Conservation (phyloP, 148 eudicot genomes). For the Rhododendron vialii region DNA sequence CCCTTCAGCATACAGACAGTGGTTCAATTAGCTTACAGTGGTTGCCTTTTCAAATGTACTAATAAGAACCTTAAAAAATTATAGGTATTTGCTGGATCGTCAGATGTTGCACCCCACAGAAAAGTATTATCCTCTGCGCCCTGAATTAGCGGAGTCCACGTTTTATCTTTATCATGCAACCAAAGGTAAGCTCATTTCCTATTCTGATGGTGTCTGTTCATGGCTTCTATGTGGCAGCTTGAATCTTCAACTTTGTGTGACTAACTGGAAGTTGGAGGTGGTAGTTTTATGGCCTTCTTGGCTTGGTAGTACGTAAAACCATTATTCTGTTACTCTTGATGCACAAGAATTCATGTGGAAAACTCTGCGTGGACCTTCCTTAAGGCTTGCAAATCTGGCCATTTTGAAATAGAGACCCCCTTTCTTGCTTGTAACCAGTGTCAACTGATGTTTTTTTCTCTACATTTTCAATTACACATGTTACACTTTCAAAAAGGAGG, state of each 20-base stretch:
- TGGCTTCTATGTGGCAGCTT: not conserved
- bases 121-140: slow-evolving; percentile 93
- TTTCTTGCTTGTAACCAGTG: not conserved
- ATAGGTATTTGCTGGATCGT: slow-evolving; percentile 86
- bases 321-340: not conserved
- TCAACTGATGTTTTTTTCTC: not conserved
- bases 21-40: not conserved
- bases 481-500: not conserved
- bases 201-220: not conserved
- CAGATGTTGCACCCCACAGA: slow-evolving; percentile 94
- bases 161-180: slow-evolving; percentile 97
- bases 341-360: not conserved
- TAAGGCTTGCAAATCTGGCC: not conserved
- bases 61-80: slow-evolving; percentile 5
- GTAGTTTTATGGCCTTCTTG: not conserved
- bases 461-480: not conserved
- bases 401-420: not conserved
- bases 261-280: not conserved
- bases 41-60: slow-evolving; percentile 2
- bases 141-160: slow-evolving; percentile 94
- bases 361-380: not conserved
- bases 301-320: not conserved
- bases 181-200: slow-evolving; percentile 50
- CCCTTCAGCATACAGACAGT: not conserved
- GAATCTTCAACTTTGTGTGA: not conserved